Evolutionary conservation across 179 eudicot genomes (phyloP).

Genomic region (Spergularia azorica): DNA sequence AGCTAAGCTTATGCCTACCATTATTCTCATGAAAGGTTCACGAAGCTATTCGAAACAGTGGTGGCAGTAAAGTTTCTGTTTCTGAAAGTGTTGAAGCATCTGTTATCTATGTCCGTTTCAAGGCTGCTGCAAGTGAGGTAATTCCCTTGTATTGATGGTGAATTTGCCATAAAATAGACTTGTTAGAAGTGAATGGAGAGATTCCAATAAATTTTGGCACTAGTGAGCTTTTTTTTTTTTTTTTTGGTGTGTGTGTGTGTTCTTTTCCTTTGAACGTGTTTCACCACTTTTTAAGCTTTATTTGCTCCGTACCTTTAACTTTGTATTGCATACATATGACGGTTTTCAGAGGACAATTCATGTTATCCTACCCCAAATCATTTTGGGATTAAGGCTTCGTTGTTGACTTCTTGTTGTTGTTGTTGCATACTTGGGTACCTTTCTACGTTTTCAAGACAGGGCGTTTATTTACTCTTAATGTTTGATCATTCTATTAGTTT

Average conservation of each 20-base stretch:
- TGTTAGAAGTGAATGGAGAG: not conserved
- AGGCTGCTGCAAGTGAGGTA: slow-evolving; percentile 99
- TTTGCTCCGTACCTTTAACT: no score
- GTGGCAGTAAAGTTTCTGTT: slow-evolving; percentile 62
- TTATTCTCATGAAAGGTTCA: slow-evolving; percentile 56
- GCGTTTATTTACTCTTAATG: no score
- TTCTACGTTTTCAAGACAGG: not conserved
- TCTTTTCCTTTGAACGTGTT: no score
- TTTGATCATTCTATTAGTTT: no score
- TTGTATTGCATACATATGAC: no score
- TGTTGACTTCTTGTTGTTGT: no score
- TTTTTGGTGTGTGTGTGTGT: no score
- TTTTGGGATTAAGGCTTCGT: no score
- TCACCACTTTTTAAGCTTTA: no score
- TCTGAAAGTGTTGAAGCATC: slow-evolving; percentile 97
- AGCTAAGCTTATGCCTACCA: not conserved
- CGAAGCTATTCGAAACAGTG: slow-evolving; percentile 65
- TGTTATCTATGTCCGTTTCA: slow-evolving; percentile 87
- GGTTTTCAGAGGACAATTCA: no score
- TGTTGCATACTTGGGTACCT: not conserved
- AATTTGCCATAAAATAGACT: not conserved
- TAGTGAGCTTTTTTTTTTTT: not conserved
- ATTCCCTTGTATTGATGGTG: slow-evolving; percentile 11
- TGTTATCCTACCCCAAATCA: no score
- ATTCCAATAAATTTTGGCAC: not conserved